Evolutionary conservation across 2,329 filamentous ascomycete genomes (phyloP).

Genomic region (Fusarium equiseti): DNA sequence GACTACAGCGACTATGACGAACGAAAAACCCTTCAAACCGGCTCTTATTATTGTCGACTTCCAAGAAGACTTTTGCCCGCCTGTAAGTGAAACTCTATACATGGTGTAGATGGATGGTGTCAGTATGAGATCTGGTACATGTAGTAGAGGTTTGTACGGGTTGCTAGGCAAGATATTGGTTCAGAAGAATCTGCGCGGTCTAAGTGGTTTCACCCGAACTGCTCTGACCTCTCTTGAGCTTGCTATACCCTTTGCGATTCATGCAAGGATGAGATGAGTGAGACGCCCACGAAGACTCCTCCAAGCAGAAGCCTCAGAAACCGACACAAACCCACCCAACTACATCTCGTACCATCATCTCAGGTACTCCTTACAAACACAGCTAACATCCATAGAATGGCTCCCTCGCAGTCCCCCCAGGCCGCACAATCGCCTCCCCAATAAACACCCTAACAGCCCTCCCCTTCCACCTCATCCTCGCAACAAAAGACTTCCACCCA

Average conservation of each 20-base stretch:
- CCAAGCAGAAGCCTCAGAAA: not conserved
- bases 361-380: too few relatives aligned
- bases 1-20: not conserved
- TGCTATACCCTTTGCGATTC: not conserved
- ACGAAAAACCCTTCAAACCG: slow-evolving; percentile 55
- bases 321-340: too few relatives aligned
- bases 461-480: slow-evolving; percentile 80
- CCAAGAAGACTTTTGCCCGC: slow-evolving; percentile 95
- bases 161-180: not conserved
- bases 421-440: slow-evolving; percentile 74
- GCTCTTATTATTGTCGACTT: slow-evolving; percentile 83
- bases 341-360: not conserved
- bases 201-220: too few relatives aligned
- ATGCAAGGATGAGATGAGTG: not conserved
- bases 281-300: not conserved
- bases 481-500: slow-evolving; percentile 95
- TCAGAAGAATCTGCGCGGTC: accelerated
- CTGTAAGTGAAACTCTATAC: slow-evolving; percentile 67
- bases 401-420: slow-evolving; percentile 82
- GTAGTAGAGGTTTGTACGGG: not conserved
- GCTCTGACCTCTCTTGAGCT: not conserved
- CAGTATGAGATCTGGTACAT: not conserved
- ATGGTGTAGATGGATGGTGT: too few relatives aligned
- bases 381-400: slow-evolving; percentile 71
- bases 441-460: slow-evolving; percentile 81